Evolutionary conservation across 148 eudicot species (phyloP).

Genomic region (Rhododendron griersonianum): DNA sequence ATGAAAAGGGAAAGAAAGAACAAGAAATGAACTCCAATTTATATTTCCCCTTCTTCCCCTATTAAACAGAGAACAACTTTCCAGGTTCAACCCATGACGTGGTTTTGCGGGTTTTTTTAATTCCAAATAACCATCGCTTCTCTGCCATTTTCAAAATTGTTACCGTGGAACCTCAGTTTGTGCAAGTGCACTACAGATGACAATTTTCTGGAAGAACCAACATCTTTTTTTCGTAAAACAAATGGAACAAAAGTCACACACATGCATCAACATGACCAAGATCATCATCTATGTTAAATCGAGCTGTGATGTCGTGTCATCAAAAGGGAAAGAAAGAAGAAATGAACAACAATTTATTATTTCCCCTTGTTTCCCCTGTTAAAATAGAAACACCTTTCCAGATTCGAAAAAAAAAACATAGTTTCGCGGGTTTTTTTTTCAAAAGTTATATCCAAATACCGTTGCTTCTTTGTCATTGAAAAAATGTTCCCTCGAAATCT

Average conservation of each 20-base stretch:
- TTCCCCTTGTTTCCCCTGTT: not conserved
- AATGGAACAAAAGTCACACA: not conserved
- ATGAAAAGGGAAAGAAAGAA: not conserved
- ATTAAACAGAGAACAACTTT: not conserved
- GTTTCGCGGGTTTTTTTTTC: not conserved
- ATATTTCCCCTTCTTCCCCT: not conserved
- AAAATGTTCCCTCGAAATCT: not conserved
- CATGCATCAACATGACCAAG: not conserved
- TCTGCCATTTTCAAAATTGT: not conserved
- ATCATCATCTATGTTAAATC: not conserved
- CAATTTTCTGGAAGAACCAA: not conserved
- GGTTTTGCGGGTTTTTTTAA: not conserved
- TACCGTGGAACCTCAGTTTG: not conserved
- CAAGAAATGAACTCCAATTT: not conserved
- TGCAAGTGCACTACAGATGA: not conserved
- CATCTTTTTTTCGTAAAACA: not conserved
- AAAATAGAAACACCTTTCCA: not conserved
- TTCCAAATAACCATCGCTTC: not conserved
- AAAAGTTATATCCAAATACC: not conserved
- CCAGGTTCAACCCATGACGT: not conserved
- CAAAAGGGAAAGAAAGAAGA: not conserved
- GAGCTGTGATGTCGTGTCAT: not conserved
- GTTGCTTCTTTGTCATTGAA: not conserved
- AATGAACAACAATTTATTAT: not conserved
- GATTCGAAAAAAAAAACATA: not conserved